Conservation (phyloP, 495 filamentous ascomycete species). For the Penicillium paradoxum region DNA sequence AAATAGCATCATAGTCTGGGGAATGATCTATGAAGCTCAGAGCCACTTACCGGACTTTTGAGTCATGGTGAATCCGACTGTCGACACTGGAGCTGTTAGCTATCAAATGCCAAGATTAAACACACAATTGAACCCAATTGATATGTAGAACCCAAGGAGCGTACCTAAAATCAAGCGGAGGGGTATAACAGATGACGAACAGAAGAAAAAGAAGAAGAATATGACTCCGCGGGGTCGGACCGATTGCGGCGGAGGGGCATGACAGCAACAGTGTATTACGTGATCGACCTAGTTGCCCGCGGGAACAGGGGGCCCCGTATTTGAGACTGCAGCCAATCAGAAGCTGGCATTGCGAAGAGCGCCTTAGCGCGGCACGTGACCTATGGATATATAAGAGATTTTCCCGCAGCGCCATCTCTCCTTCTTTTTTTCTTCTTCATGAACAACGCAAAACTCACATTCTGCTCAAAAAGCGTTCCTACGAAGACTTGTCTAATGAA, state of each 20-base stretch:
- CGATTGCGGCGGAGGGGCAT: slow-evolving; percentile 20
- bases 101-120: not conserved
- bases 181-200: slow-evolving; percentile 14
- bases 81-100: slow-evolving; percentile 21
- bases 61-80: slow-evolving; percentile 35
- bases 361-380: slow-evolving; percentile 17
- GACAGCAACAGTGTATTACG: slow-evolving; percentile 6
- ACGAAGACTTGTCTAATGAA: slow-evolving; percentile 55
- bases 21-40: slow-evolving; percentile 17
- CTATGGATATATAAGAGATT: slow-evolving; percentile 13
- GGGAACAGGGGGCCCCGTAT: not conserved
- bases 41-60: slow-evolving; percentile 41
- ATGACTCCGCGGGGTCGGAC: slow-evolving; percentile 24
- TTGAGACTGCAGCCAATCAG: not conserved
- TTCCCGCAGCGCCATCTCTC: slow-evolving; percentile 12
- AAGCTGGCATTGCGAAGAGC: not conserved
- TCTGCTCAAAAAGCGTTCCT: slow-evolving; percentile 60
- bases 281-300: not conserved
- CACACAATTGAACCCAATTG: slow-evolving; percentile 9
- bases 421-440: slow-evolving; percentile 47
- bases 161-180: slow-evolving; percentile 21
- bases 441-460: slow-evolving; percentile 67
- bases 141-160: not conserved
- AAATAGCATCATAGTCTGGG: slow-evolving; percentile 19
- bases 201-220: slow-evolving; percentile 20